These are phyloP conservation scores for Penstemon newberryi DNA, from an alignment of 257 asterid genomes.

Conservation along the genomic window DNA sequence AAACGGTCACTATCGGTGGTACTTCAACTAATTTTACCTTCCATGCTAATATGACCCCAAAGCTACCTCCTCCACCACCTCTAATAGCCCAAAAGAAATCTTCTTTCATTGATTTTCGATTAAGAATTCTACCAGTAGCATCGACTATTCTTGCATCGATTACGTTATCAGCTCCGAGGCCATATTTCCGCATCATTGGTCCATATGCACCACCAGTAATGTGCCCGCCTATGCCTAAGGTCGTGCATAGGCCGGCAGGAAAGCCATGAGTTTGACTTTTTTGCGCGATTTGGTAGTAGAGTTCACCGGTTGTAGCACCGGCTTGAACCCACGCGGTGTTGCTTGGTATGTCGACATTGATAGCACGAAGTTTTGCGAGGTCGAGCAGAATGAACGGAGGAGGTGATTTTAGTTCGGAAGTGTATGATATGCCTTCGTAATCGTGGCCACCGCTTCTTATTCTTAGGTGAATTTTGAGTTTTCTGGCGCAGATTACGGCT, in stretches of 20 bases:
- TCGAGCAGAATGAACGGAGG: slow-evolving; percentile 23
- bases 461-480: slow-evolving; percentile 17
- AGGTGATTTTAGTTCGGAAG: slow-evolving; percentile 15
- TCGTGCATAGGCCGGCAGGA: slow-evolving; percentile 26
- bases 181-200: slow-evolving; percentile 29
- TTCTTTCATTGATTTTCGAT: slow-evolving; percentile 27
- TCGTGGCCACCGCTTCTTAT: slow-evolving; percentile 29
- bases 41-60: slow-evolving; percentile 30
- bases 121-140: slow-evolving; percentile 17
- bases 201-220: slow-evolving; percentile 35
- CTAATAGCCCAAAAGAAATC: slow-evolving; percentile 28
- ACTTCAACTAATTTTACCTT: slow-evolving; percentile 24
- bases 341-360: slow-evolving; percentile 11
- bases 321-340: slow-evolving; percentile 27
- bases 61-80: slow-evolving; percentile 31
- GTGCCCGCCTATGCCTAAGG: slow-evolving; percentile 31
- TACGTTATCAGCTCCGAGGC: slow-evolving; percentile 32
- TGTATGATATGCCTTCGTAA: slow-evolving; percentile 25
- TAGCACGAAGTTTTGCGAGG: slow-evolving; percentile 19
- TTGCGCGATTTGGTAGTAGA: slow-evolving; percentile 25
- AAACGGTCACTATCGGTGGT: slow-evolving; percentile 29
- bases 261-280: slow-evolving; percentile 22
- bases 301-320: slow-evolving; percentile 31
- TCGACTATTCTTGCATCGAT: slow-evolving; percentile 21
- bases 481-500: slow-evolving; percentile 20